phyloP scores from a whole-genome alignment of 1,284 basidiomycete species.

The Ceratobasidium sp. region DNA sequence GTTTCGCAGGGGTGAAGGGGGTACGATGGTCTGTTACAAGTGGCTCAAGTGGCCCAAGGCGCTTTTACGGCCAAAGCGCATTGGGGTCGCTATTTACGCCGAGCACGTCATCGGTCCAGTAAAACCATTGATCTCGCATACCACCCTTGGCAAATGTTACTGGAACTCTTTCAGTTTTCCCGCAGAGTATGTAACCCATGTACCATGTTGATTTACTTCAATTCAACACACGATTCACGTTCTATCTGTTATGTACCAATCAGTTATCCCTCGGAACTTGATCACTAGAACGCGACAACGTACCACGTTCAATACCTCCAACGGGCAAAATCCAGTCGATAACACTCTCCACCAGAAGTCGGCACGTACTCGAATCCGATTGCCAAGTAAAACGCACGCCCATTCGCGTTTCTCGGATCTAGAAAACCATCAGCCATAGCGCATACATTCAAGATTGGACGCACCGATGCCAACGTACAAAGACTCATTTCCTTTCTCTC shows the following conservation, averaged over 20 bases:
- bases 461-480: slow-evolving; percentile 38
- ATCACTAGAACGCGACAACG: too few relatives aligned
- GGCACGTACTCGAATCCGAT: slow-evolving; percentile 35
- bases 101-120: background rate
- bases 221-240: too few relatives aligned
- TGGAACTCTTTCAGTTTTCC: too few relatives aligned
- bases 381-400: slow-evolving; percentile 33
- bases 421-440: background rate
- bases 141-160: too few relatives aligned
- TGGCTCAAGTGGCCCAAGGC: background rate
- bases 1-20: too few relatives aligned
- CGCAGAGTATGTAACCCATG: too few relatives aligned
- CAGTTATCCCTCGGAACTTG: too few relatives aligned
- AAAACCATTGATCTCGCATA: too few relatives aligned
- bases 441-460: background rate
- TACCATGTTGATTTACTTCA: too few relatives aligned
- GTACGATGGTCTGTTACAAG: background rate
- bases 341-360: slow-evolving; percentile 31
- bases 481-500: slow-evolving; percentile 28
- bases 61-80: background rate
- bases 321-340: slow-evolving; percentile 26
- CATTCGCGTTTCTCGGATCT: slow-evolving; percentile 35
- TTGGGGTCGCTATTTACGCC: background rate
- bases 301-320: slow-evolving; percentile 13
- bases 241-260: too few relatives aligned